These are phyloP conservation scores for Eremothecium cymbalariae DNA, from an alignment of 1,139 yeast species.

Conservation along the genomic window DNA sequence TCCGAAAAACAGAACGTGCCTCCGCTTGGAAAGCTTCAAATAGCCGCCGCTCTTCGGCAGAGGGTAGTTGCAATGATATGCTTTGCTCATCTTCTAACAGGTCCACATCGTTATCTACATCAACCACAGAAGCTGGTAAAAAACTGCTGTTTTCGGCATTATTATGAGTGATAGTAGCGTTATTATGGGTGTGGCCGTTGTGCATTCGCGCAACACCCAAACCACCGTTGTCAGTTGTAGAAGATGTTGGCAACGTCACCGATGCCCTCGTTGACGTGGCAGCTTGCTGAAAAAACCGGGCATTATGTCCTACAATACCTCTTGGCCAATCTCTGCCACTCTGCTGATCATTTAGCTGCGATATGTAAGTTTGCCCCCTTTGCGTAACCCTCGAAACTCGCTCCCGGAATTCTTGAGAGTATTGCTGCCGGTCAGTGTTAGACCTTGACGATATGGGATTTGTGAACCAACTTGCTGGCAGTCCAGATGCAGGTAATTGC, in stretches of 20 bases:
- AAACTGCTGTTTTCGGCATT: not conserved
- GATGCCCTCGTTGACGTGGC: conserved; percentile 1
- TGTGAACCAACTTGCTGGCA: conserved; percentile 22
- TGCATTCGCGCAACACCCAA: too few species aligned
- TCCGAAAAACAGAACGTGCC: conserved; percentile 9
- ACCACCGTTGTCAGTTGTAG: too few species aligned
- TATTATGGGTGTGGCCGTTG: too few species aligned
- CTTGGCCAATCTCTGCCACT: conserved; percentile 4
- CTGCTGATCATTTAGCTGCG: conserved; percentile 2
- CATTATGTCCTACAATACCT: conserved; percentile 1
- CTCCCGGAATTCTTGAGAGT: conserved; percentile 18
- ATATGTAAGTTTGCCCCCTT: conserved; percentile 13
- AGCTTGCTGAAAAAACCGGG: conserved; percentile 4
- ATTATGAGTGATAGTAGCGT: not conserved
- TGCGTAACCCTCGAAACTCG: conserved; percentile 17
- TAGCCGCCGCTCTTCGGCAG: conserved; percentile 5
- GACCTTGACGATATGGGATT: conserved; percentile 15
- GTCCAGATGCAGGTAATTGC: conserved; percentile 9
- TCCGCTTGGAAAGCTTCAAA: conserved; percentile 10
- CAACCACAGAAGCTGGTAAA: conserved; percentile 1
- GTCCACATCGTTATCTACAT: conserved; percentile 3
- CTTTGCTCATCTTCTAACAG: conserved; percentile 2
- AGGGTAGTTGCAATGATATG: not conserved
- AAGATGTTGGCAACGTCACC: not conserved
- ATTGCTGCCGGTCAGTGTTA: conserved; percentile 13